Percentiles rank a stretch among this genome's conserved stretches.
Evolutionary conservation across 495 filamentous ascomycete species (phyloP).

Genomic region (Letharia lupina): DNA sequence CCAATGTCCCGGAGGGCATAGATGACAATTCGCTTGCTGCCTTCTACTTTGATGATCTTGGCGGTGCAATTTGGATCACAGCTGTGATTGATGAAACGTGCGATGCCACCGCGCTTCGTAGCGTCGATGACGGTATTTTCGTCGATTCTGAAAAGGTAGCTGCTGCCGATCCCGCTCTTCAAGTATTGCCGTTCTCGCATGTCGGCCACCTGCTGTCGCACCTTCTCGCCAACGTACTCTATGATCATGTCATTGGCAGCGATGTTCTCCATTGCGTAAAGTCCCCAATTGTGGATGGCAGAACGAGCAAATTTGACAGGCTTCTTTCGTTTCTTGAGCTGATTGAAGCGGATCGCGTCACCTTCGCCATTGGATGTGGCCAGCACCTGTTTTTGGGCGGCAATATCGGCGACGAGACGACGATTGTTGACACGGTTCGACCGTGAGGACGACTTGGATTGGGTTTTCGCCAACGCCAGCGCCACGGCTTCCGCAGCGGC

Average conservation of each 20-base stretch:
- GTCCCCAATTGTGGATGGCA: constrained; percentile 97
- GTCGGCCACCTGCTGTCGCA: constrained; percentile 92
- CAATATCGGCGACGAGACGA: constrained; percentile 85
- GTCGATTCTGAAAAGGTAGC: constrained; percentile 96
- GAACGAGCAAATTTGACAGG: constrained; percentile 95
- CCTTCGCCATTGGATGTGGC: constrained; percentile 60
- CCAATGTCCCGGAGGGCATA: constrained; percentile 93
- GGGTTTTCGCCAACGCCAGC: constrained; percentile 66
- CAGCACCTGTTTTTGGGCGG: constrained; percentile 82
- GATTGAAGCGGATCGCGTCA: constrained; percentile 92
- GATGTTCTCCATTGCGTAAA: constrained; percentile 97
- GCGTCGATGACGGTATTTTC: constrained; percentile 97
- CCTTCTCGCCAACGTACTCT: constrained; percentile 97
- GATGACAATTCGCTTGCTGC: constrained; percentile 98
- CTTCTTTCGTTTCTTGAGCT: constrained; percentile 98
- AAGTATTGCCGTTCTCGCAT: constrained; percentile 85
- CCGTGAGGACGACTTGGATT: constrained; percentile 70
- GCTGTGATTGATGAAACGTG: constrained; percentile 97
- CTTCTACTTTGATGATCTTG: constrained; percentile 99
- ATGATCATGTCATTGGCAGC: constrained; percentile 99
- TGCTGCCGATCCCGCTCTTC: constrained; percentile 93
- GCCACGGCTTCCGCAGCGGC: constrained; percentile 58
- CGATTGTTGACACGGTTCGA: constrained; percentile 92
- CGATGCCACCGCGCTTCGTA: constrained; percentile 96
- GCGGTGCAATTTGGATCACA: constrained; percentile 98